Base-by-base conservation (phyloP, 805 yeast species). In the Komagataella pseudopastoris region DNA sequence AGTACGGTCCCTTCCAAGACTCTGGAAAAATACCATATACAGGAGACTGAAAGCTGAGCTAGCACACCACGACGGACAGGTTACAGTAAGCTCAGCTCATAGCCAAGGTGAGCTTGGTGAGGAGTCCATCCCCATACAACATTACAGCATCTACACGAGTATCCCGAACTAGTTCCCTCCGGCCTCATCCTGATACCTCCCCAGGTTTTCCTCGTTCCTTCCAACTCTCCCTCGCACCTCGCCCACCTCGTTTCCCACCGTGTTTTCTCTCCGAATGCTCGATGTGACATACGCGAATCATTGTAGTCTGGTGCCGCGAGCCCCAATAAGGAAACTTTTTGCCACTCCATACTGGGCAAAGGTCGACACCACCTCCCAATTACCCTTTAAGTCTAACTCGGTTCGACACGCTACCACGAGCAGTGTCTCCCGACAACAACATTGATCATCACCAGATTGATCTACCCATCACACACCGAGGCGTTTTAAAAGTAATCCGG, bases 1-100 rank as follows among this genome's bases (percentile, higher is more conserved):
- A 80, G 89, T 48, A 61, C 59, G 22, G 89, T 88, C 2, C 62
- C 72, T 2, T 69, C 71, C 10, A 63, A 63, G 2, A 75, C 75
- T 1, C 68, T 91, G 51, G 64, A 64, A 6, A 71, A 75, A 12
- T 90, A 90, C 61, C 72, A 76, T 53, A 63, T 85, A 10, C 56
- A 58, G 47, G 46, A 18, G 12, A 30, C 14, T 30, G 39, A 8
- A 10, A n/a, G 14, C 39, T 6, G 12, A 4, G 53, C 44, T 51
- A 54, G 48, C 5, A 12, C 7, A 45, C 23, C 48, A 10, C 20
- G n/a, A 36, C 30, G 20, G 47, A 18, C 23, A 45, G 12, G 23
- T 10, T 12, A 10, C 14, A 4, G 47, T 6, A 45, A 18, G 20
- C 10, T 2, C 12, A 8, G 47, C 10, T 18, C 47, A 45, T 45